Base-by-base conservation (phyloP, 2,329 filamentous ascomycete species). In the Beauveria rudraprayagi region DNA sequence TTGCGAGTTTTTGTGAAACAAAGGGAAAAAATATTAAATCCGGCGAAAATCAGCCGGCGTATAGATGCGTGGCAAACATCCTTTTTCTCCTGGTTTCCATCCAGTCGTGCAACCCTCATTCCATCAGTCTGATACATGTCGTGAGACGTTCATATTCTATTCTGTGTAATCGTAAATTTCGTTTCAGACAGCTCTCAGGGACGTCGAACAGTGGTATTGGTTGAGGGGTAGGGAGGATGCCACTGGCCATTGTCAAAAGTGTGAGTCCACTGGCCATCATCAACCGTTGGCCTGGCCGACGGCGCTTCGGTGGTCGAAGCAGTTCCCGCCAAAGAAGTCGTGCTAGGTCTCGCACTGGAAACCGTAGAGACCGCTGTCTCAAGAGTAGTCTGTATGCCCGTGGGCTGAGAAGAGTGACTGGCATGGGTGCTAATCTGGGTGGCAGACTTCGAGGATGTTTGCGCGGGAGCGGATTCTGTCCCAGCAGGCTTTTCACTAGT, bases 221-320 rank as follows among this genome's bases (percentile, higher is more conserved):
- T 78, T 0, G 75, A 48, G 3, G 76, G 76, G 59, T 79, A 80
- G 0, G 72, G 72, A 3, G 78, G 78, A 61, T 78, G 76, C 79
- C 78, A 80, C 55, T 68, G 68, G 19, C 78, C 78, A 58, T 80
- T 65, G 60, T 80, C 77, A 46, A 74, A 70, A 14, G 71, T 71
- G 47, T 74, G 70, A 17, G 71, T 72, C 40, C 58, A 60, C 16
- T 60, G 58, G 19, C 58, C 50, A 43, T 60, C 58, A 41, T 53
- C 17, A 7, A 26, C 24, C 5, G 26, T 67, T 34, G 64, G 61
- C 34, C 65, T 65, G 40, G 64, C 62, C 41, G 66, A 30, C 5
- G 61, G 37, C 22, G 61, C 56, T 47, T 5, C 11, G 8, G 46
- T 37, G 16, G 52, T 24, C 11, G 46, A 40, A 9, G 14, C n/a